Percentiles rank a stretch among this genome's conserved stretches.
phyloP scores from a whole-genome alignment of 2,329 filamentous ascomycete genomes.

The Exophiala bonariae region DNA sequence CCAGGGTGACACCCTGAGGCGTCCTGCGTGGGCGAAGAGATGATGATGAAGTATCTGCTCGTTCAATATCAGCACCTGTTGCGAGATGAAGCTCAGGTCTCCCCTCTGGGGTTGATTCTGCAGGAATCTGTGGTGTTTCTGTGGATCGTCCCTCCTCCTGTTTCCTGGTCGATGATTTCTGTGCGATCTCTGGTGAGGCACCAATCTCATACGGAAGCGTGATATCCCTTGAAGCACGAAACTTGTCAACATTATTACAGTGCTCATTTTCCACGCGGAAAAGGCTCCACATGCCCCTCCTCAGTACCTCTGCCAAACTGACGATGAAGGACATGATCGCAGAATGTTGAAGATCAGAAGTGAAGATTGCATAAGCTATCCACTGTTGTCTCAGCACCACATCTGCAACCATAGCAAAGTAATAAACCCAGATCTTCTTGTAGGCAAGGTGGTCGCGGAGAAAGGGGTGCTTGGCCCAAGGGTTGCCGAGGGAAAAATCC shows the following conservation, averaged over 20 bases:
- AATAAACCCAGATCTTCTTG: slow-evolving; percentile 80
- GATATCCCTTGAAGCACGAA: slow-evolving; percentile 85
- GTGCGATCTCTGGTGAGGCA: slow-evolving; percentile 6
- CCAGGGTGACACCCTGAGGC: slow-evolving; percentile 20
- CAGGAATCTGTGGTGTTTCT: slow-evolving; percentile 2
- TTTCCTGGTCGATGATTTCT: slow-evolving; percentile 8
- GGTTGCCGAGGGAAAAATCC: slow-evolving; percentile 91
- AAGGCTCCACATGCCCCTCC: slow-evolving; percentile 85
- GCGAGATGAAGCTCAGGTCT: slow-evolving; percentile 10
- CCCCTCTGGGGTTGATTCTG: slow-evolving; percentile 4
- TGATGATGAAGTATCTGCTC: slow-evolving; percentile 7
- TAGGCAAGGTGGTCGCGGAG: slow-evolving; percentile 79
- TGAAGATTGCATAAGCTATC: slow-evolving; percentile 90
- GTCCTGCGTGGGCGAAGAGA: slow-evolving; percentile 27
- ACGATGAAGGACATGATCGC: slow-evolving; percentile 79
- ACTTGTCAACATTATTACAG: slow-evolving; percentile 84
- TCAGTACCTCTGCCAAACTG: slow-evolving; percentile 73
- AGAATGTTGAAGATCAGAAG: slow-evolving; percentile 76
- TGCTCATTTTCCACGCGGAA: slow-evolving; percentile 98
- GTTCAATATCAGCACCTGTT: slow-evolving; percentile 28
- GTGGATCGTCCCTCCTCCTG: slow-evolving; percentile 6
- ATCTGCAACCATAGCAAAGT: slow-evolving; percentile 78
- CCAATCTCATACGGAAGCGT: slow-evolving; percentile 69
- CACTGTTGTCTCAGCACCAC: slow-evolving; percentile 87
- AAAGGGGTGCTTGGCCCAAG: slow-evolving; percentile 64